Evolutionary conservation across 352 stramenopile species (phyloP), one percentile per base, ranked within the genome.

Genomic region (Phytophthora rubi): DNA sequence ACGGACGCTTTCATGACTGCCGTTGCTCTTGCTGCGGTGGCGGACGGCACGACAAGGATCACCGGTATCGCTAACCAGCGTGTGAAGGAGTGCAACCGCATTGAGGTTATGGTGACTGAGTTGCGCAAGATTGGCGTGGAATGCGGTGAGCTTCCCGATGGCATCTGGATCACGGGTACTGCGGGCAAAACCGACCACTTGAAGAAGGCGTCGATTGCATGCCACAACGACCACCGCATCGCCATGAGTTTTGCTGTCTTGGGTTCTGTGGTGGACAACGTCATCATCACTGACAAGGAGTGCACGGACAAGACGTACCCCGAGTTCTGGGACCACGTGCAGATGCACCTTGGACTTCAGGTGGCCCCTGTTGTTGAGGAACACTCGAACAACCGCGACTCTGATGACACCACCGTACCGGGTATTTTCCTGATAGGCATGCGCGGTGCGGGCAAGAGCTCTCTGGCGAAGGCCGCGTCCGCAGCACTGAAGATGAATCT

Each of bases 271-370:
- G 84, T 91, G 32, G 64, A 80, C 32, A 94, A 98, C 68, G 90
- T 99, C 6, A 89, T 97, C 47, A 99, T 99, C 75, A 92, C 96
- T 61, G 97, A 99, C 83, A 98, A 98, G 65, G 94, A 97, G 55
- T 99, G 97, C 79, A 99, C 96, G 6, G 92, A 95, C 61, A 99
- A 99, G 84, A 99, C 97, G 42, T 99, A 99, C 75, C 97, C 97
- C 3, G 98, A 97, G 57, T 99, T 99, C 78, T 99, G 89, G 89
- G 86, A 94, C 64, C 78, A 95, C 51, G 73, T 91, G 42, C 67
- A 86, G 59, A 85, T 81, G 64, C 78, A 91, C 58, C 71, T 94
- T 53, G 84, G 83, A 0, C 71, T 93, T 35, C 49, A 85, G 54
- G 84, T 92, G 21, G 58, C 62, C 45, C 79, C 84, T 33, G 79